A percentile compares a stretch with the other conserved stretches of the same genome.
phyloP scores from a whole-genome alignment of 805 yeast genomes.

The Candida orba region DNA sequence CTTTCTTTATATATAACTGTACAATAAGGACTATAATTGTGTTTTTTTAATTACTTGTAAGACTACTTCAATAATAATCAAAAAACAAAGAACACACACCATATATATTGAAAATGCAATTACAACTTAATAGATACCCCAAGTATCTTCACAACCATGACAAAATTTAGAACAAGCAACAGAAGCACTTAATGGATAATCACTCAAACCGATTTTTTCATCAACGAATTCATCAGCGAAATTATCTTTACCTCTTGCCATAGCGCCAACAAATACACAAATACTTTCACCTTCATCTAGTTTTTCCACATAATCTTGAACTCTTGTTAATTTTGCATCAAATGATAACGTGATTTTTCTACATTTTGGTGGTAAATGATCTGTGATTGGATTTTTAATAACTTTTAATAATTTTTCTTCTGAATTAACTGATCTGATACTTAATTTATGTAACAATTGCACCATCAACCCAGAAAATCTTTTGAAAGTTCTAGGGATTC shows the following conservation, averaged over 20 bases:
- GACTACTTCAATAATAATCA: not conserved
- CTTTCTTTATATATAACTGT: not conserved
- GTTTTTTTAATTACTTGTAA: not conserved
- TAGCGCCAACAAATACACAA: slow-evolving; percentile 98
- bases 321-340: slow-evolving; percentile 83
- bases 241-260: slow-evolving; percentile 97
- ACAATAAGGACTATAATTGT: not conserved
- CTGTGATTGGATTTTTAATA: slow-evolving; percentile 94
- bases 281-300: slow-evolving; percentile 86
- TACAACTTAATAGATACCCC: slow-evolving; percentile 53
- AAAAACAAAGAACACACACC: not conserved
- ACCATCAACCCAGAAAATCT: slow-evolving; percentile 98
- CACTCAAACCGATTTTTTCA: slow-evolving; percentile 92
- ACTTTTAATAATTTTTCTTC: slow-evolving; percentile 92
- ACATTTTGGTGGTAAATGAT: slow-evolving; percentile 94
- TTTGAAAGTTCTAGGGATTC: slow-evolving; percentile 97
- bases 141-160: slow-evolving; percentile 97
- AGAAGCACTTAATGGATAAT: slow-evolving; percentile 92
- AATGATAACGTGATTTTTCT: slow-evolving; percentile 87
- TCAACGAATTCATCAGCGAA: slow-evolving; percentile 97
- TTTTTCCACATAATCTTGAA: slow-evolving; percentile 77
- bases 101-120: not conserved
- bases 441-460: slow-evolving; percentile 84
- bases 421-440: slow-evolving; percentile 90
- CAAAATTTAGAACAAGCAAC: slow-evolving; percentile 98